phyloP scores from a whole-genome alignment of 192 early-diverging fungal genomes.

The Powellomyces hirtus region DNA sequence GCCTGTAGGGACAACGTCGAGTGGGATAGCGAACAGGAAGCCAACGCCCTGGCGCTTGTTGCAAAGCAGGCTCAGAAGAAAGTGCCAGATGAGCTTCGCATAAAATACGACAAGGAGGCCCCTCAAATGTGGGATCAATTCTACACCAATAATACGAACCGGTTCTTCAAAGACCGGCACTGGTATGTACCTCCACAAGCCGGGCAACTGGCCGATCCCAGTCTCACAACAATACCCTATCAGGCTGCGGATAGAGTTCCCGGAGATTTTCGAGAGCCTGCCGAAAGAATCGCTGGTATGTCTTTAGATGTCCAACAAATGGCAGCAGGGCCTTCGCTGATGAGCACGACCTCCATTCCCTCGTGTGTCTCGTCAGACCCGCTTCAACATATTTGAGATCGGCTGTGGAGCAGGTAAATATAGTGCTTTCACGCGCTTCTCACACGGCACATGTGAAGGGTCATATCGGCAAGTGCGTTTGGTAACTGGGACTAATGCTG shows the following conservation, averaged over 20 bases:
- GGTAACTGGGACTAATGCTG: too few species aligned
- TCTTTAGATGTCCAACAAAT: conserved; percentile 7
- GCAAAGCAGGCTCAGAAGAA: conserved; percentile 67
- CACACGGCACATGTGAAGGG: too few species aligned
- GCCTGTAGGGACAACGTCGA: conserved; percentile 85
- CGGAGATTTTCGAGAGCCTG: conserved; percentile 41
- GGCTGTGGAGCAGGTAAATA: conserved; percentile 94
- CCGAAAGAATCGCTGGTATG: too few species aligned
- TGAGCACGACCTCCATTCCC: not conserved
- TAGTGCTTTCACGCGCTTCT: too few species aligned
- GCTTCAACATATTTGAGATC: conserved; percentile 78
- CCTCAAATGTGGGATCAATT: conserved; percentile 58
- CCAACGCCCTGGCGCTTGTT: conserved; percentile 73
- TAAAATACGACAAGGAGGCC: conserved; percentile 54
- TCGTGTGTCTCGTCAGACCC: conserved; percentile 9
- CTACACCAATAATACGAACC: conserved; percentile 53
- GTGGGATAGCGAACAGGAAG: conserved; percentile 80
- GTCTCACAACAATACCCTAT: conserved; percentile 15
- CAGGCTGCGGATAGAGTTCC: conserved; percentile 49
- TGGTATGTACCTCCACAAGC: too few species aligned
- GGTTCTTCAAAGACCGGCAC: conserved; percentile 65
- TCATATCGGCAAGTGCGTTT: too few species aligned
- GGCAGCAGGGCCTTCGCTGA: conserved; percentile 10
- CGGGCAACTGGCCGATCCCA: too few species aligned
- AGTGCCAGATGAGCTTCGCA: conserved; percentile 60